A percentile compares a stretch with the other conserved stretches of the same genome.
Evolutionary conservation across 345 rosid genomes (phyloP).

Genomic region (Balakata baccata): DNA sequence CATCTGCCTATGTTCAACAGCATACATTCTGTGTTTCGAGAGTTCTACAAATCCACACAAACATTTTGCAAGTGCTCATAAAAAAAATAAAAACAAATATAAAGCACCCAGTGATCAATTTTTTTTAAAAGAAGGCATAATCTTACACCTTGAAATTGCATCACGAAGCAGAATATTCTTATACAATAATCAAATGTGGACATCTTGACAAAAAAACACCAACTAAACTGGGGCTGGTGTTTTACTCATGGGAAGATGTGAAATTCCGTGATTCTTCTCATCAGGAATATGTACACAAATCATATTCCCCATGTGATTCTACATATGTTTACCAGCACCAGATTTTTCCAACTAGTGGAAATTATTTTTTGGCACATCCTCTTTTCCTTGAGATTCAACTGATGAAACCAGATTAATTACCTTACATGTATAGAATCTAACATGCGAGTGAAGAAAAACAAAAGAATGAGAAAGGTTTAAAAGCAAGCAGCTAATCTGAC

Average conservation of each 20-base stretch:
- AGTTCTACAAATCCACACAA: no score
- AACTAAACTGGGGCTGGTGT: neutral
- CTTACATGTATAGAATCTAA: neutral
- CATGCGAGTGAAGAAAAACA: neutral
- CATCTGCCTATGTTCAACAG: neutral
- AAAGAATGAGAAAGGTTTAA: neutral
- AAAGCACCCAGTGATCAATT: no score
- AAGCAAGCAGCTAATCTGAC: slow-evolving; percentile 28
- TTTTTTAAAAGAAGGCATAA: no score
- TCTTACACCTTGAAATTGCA: no score
- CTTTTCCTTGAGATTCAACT: neutral
- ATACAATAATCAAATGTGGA: no score
- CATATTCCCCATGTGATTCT: neutral
- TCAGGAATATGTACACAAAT: neutral
- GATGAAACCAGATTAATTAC: neutral
- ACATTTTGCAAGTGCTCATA: no score
- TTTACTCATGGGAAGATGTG: neutral
- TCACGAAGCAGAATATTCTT: no score
- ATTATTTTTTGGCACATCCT: neutral
- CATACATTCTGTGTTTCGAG: no score
- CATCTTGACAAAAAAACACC: neutral
- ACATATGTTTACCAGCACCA: neutral
- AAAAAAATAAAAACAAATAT: no score
- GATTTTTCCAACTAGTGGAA: neutral
- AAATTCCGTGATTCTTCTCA: slow-evolving; percentile 2